A percentile compares a stretch with the other conserved stretches of the same genome.
These are phyloP conservation scores for Miamiensis avidus DNA, from an alignment of 169 alveolate genomes.

Conservation along the genomic window DNA sequence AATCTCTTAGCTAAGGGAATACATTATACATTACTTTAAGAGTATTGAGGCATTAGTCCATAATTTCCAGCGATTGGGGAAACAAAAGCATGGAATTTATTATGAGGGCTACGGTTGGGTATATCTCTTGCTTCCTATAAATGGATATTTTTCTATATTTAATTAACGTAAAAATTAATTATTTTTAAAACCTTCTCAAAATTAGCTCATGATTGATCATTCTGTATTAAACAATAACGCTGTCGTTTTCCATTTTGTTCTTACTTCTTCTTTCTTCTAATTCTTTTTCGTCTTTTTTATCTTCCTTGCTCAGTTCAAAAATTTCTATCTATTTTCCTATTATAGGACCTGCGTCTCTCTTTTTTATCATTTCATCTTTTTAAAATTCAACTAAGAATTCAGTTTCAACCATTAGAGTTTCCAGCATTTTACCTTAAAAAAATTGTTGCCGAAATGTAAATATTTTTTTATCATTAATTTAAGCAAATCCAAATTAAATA, in stretches of 20 bases:
- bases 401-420: background rate
- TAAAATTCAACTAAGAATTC: background rate
- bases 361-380: background rate
- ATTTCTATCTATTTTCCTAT: background rate
- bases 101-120: slow-evolving; percentile 14
- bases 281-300: background rate
- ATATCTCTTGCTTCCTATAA: background rate
- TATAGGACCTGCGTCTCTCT: background rate
- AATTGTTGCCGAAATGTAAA: background rate
- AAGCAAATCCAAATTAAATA: no score
- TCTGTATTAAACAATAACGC: background rate
- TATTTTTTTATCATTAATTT: no score
- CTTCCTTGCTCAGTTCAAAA: background rate
- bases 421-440: background rate
- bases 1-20: background rate
- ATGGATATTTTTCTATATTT: no score
- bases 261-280: background rate
- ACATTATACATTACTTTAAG: background rate
- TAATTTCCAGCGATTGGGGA: slow-evolving; percentile 4
- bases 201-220: background rate
- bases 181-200: background rate
- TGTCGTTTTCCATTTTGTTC: background rate
- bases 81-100: slow-evolving; percentile 12
- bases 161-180: no score
- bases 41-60: slow-evolving; percentile 15